Conservation (phyloP, 768 basidiomycete species). For the Tylopilus rubrobrunneus region DNA sequence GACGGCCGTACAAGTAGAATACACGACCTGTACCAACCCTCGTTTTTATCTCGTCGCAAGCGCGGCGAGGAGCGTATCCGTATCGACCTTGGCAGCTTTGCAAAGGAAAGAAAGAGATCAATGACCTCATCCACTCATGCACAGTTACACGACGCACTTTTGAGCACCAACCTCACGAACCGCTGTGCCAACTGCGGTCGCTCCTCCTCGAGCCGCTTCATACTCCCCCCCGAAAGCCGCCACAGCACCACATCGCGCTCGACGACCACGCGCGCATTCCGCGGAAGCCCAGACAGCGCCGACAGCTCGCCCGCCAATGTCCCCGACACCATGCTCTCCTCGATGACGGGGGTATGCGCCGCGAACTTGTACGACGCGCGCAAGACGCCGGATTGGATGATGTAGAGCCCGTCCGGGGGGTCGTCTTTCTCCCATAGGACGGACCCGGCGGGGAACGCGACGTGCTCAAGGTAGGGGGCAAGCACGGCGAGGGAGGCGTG, state of each 20-base stretch:
- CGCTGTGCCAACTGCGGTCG: conserved; percentile 59
- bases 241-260: conserved; percentile 79
- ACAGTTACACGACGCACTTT: conserved; percentile 63
- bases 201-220: conserved; percentile 64
- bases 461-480: conserved; percentile 64
- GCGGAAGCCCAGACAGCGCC: conserved; percentile 68
- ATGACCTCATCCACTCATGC: no score
- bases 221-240: conserved; percentile 60
- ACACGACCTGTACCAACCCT: no score
- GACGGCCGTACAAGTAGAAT: no score
- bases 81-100: no score
- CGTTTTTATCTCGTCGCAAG: no score
- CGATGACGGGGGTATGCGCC: conserved; percentile 59
- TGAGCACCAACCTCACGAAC: conserved; percentile 68
- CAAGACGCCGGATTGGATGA: conserved; percentile 84
- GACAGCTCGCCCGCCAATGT: conserved; percentile 91
- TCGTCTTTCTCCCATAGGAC: conserved; percentile 81
- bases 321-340: conserved; percentile 92
- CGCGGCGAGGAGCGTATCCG: no score
- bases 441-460: conserved; percentile 51
- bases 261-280: conserved; percentile 84
- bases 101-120: no score
- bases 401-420: conserved; percentile 75
- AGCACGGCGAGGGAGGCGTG: conserved; percentile 59
- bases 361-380: conserved; percentile 80